phyloP scores from a whole-genome alignment of 2,329 filamentous ascomycete genomes.

The Ascochyta clinopodiicola region DNA sequence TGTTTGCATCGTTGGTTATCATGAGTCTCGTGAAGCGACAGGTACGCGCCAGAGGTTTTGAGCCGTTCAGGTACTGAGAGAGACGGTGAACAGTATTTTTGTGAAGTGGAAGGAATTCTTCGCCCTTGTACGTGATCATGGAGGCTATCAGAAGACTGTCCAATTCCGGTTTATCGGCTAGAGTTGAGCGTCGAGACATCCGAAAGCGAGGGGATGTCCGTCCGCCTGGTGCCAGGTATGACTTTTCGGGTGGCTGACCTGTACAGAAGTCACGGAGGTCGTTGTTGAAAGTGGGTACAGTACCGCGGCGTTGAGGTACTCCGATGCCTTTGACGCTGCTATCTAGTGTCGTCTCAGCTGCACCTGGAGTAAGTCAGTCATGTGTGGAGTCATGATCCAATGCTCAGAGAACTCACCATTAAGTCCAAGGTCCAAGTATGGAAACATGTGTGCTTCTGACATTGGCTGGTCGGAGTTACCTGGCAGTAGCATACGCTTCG shows the following conservation, averaged over 20 bases:
- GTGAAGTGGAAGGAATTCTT: constrained; percentile 21
- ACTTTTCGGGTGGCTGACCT: constrained; percentile 9
- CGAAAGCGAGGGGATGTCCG: constrained; percentile 1
- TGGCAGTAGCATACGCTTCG: background rate
- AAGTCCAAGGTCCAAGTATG: background rate
- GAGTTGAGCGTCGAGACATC: constrained; percentile 19
- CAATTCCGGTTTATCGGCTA: constrained; percentile 23
- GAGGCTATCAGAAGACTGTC: constrained; percentile 14
- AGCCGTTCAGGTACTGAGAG: constrained; percentile 17
- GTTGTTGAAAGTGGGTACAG: background rate
- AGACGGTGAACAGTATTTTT: constrained; percentile 11
- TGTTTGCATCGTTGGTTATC: constrained; percentile 22
- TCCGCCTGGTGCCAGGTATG: background rate
- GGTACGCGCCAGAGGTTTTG: constrained; percentile 19
- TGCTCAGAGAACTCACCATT: background rate
- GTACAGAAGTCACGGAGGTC: constrained; percentile 7
- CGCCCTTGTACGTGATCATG: constrained; percentile 11
- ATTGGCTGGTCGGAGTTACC: background rate
- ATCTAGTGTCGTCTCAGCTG: background rate
- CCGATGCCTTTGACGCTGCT: background rate
- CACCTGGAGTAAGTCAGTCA: constrained; percentile 1
- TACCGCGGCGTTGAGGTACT: background rate
- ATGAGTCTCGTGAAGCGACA: constrained; percentile 22
- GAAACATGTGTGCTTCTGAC: background rate
- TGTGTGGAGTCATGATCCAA: background rate